Evolutionary conservation across 2,329 filamentous ascomycete species (phyloP).

Genomic region (Canariomyces notabilis): DNA sequence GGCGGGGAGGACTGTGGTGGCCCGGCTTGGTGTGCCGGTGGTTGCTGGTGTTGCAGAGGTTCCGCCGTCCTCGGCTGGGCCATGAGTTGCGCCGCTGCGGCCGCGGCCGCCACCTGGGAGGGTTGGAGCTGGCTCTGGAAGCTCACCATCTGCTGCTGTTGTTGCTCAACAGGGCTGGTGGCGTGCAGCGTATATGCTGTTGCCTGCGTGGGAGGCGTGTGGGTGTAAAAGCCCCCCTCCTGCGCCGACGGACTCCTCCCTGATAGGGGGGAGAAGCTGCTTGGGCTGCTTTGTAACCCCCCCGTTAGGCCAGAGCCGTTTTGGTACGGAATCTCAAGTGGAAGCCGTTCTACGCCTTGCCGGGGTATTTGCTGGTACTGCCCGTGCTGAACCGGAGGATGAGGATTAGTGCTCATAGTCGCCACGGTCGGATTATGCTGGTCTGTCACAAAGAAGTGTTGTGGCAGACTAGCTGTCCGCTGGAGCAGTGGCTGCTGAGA

Average conservation of each 20-base stretch:
- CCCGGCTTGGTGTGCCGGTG: slow-evolving; percentile 32
- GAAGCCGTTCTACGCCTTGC: slow-evolving; percentile 42
- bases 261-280: slow-evolving; percentile 52
- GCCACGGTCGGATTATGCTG: slow-evolving; percentile 58
- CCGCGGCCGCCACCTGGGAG: background rate
- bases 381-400: slow-evolving; percentile 34
- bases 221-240: slow-evolving; percentile 51
- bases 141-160: slow-evolving; percentile 31
- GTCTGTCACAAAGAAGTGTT: slow-evolving; percentile 53
- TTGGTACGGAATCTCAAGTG: slow-evolving; percentile 46
- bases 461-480: slow-evolving; percentile 43
- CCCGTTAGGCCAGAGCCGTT: slow-evolving; percentile 42
- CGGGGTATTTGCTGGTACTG: slow-evolving; percentile 51
- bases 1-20: slow-evolving; percentile 31
- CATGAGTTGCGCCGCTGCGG: slow-evolving; percentile 30
- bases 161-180: slow-evolving; percentile 43
- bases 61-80: slow-evolving; percentile 32
- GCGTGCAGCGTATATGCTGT: slow-evolving; percentile 45
- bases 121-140: slow-evolving; percentile 33
- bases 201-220: slow-evolving; percentile 42
- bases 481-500: slow-evolving; percentile 36
- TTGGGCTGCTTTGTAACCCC: slow-evolving; percentile 55
- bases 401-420: slow-evolving; percentile 50
- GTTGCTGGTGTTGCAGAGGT: slow-evolving; percentile 28
- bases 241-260: slow-evolving; percentile 50